Evolutionary conservation across 2,329 filamentous ascomycete genomes (phyloP).

Genomic region (Colletotrichum neosansevieriae): DNA sequence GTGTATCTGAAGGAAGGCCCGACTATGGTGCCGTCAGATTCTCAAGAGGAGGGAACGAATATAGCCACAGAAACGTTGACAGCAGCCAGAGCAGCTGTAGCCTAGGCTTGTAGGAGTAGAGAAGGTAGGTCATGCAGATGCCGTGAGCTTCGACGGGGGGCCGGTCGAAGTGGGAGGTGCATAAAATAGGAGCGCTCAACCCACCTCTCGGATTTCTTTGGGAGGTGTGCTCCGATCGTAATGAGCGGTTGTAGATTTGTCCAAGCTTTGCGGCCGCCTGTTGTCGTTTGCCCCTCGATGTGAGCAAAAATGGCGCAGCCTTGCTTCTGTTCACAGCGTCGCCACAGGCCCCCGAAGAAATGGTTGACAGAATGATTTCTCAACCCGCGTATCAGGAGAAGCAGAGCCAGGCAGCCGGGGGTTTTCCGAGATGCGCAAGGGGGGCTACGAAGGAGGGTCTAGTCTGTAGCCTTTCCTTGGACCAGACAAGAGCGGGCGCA

Average conservation of each 20-base stretch:
- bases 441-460: constrained; percentile 8
- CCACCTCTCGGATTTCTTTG: background rate
- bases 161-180: constrained; percentile 12
- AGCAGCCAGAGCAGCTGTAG: constrained; percentile 12
- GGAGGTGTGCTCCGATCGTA: background rate
- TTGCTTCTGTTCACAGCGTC: constrained; percentile 5
- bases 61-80: constrained; percentile 25
- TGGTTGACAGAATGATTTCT: background rate
- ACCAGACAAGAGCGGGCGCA: constrained; percentile 14
- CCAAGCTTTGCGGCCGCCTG: background rate
- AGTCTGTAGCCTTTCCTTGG: background rate
- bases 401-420: constrained; percentile 1
- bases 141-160: constrained; percentile 16
- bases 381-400: constrained; percentile 6
- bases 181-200: constrained; percentile 1
- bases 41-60: constrained; percentile 7
- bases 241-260: background rate
- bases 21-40: constrained; percentile 12
- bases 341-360: constrained; percentile 5
- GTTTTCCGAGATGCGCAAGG: constrained; percentile 26
- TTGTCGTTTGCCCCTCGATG: constrained; percentile 1
- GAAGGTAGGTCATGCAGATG: constrained; percentile 7
- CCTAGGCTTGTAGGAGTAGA: constrained; percentile 7
- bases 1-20: background rate
- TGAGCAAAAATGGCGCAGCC: constrained; percentile 4